Percentiles rank a stretch among this genome's conserved stretches.
phyloP scores from a whole-genome alignment of 2,329 filamentous ascomycete genomes.

The Ophiostoma ips region DNA sequence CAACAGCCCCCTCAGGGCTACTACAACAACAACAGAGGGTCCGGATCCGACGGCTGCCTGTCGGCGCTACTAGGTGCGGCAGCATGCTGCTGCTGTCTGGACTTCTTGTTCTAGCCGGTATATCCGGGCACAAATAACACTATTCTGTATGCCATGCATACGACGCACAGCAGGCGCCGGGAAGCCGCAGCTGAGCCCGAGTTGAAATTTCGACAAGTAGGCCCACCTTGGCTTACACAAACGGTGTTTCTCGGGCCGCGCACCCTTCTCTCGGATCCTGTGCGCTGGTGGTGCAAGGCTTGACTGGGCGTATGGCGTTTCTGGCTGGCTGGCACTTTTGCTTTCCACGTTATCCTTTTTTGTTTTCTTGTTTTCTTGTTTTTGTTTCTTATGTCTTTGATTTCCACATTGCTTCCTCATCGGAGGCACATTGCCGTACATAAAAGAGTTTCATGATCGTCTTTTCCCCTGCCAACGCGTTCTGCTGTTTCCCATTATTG shows the following conservation, averaged over 20 bases:
- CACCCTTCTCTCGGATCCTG: no score
- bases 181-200: no score
- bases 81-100: conserved; percentile 46
- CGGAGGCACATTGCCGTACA: no score
- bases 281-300: no score
- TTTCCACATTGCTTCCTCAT: neutral
- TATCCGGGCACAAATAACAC: no score
- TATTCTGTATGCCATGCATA: no score
- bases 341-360: neutral
- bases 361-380: neutral
- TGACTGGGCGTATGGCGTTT: no score
- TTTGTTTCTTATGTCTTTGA: neutral
- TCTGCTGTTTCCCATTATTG: no score
- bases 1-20: conserved; percentile 18
- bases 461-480: no score
- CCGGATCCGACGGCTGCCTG: conserved; percentile 20
- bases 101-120: conserved; percentile 34
- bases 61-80: conserved; percentile 35
- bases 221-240: neutral
- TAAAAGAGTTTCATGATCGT: no score
- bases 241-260: no score
- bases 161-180: no score
- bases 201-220: neutral
- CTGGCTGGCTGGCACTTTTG: neutral
- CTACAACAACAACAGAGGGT: neutral